phyloP scores from a whole-genome alignment of 2,329 filamentous ascomycete genomes.

The Phialophora expanda region DNA sequence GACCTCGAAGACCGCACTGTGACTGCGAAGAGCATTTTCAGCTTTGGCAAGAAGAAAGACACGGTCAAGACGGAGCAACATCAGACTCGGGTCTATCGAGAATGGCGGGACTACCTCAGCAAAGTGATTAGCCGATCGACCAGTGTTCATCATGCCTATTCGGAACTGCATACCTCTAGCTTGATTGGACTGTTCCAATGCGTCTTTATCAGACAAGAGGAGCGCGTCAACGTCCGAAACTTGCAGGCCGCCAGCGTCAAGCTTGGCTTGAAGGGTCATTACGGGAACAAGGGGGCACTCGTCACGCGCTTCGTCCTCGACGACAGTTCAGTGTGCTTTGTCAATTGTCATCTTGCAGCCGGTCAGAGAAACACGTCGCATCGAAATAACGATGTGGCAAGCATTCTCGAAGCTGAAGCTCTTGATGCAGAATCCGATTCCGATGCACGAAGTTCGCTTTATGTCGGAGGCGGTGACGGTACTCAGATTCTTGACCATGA shows the following conservation, averaged over 20 bases:
- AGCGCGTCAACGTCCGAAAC: conserved; percentile 76
- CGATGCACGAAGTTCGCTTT: conserved; percentile 73
- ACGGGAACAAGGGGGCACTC: conserved; percentile 96
- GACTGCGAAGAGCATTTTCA: conserved; percentile 93
- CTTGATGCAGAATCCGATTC: conserved; percentile 75
- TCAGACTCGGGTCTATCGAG: conserved; percentile 96
- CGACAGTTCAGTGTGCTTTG: conserved; percentile 90
- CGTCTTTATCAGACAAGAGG: conserved; percentile 84
- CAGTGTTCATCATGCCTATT: conserved; percentile 76
- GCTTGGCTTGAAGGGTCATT: conserved; percentile 90
- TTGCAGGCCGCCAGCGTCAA: conserved; percentile 85
- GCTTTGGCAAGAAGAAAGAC: conserved; percentile 75
- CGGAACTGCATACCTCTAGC: conserved; percentile 83
- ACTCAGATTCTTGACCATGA: conserved; percentile 96
- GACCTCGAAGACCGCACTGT: conserved; percentile 97
- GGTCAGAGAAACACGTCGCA: conserved; percentile 88
- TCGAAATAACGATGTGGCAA: conserved; percentile 89
- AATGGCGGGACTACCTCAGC: conserved; percentile 90
- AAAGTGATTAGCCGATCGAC: conserved; percentile 82
- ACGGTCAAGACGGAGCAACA: conserved; percentile 77
- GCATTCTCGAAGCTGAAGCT: conserved; percentile 79
- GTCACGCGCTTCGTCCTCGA: conserved; percentile 91
- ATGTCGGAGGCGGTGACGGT: conserved; percentile 89
- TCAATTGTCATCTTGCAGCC: conserved; percentile 96
- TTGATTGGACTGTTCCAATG: conserved; percentile 95